Evolutionary conservation across 2,329 filamentous ascomycete species (phyloP).

Genomic region (Colletotrichum limetticola): DNA sequence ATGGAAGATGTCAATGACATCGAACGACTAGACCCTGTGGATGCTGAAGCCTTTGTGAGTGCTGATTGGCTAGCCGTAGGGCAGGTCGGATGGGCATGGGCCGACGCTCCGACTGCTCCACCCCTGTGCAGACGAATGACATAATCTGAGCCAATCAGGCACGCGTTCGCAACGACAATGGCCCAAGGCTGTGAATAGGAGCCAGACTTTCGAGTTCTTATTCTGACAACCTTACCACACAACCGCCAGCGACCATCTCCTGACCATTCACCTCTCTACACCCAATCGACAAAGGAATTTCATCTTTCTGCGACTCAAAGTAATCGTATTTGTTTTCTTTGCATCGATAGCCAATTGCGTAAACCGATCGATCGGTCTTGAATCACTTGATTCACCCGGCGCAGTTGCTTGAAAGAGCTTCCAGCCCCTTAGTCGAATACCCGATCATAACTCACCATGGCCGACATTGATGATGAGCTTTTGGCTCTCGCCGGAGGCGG

Average conservation of each 20-base stretch:
- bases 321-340: background rate
- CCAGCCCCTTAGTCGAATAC: background rate
- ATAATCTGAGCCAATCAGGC: slow-evolving; percentile 35
- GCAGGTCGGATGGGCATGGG: slow-evolving; percentile 22
- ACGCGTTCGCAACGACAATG: slow-evolving; percentile 7
- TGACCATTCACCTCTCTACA: background rate
- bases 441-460: slow-evolving; percentile 66
- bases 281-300: background rate
- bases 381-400: background rate
- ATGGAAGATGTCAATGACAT: slow-evolving; percentile 28
- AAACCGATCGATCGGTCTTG: background rate
- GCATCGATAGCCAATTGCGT: background rate
- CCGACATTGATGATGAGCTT: slow-evolving; percentile 92
- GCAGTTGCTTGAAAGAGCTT: background rate
- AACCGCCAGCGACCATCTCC: background rate
- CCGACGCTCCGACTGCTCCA: slow-evolving; percentile 20
- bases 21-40: slow-evolving; percentile 25
- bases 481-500: slow-evolving; percentile 90
- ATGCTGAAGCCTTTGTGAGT: background rate
- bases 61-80: slow-evolving; percentile 33
- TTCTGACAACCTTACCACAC: background rate
- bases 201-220: slow-evolving; percentile 23
- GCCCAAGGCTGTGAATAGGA: slow-evolving; percentile 30
- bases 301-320: background rate
- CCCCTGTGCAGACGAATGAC: slow-evolving; percentile 31